These are phyloP conservation scores for Aureoboletus auriporus DNA, from an alignment of 768 basidiomycete genomes.

Conservation along the genomic window DNA sequence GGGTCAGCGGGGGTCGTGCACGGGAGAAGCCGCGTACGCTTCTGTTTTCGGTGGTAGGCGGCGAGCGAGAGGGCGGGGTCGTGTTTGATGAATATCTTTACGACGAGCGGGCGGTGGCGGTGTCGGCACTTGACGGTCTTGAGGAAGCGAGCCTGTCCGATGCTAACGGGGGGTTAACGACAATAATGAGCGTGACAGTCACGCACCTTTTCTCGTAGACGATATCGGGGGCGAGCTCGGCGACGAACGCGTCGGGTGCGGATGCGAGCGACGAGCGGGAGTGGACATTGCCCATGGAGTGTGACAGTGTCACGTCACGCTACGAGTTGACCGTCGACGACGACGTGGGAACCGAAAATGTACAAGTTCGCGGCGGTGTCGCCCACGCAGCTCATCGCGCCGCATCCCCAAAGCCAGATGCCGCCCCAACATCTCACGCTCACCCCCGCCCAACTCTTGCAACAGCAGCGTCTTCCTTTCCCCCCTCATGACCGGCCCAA, in stretches of 20 bases:
- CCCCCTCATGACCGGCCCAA: conserved; percentile 23
- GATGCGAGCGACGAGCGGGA: conserved; percentile 69
- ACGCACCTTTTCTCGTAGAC: conserved; percentile 88
- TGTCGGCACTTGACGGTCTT: conserved; percentile 90
- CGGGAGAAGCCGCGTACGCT: conserved; percentile 42
- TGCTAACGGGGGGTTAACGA: conserved; percentile 7
- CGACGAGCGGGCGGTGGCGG: conserved; percentile 74
- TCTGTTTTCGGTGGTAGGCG: conserved; percentile 71
- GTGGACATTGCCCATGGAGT: conserved; percentile 69
- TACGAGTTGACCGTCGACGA: not conserved
- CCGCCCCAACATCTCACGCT: conserved; percentile 19
- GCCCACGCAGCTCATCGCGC: conserved; percentile 24
- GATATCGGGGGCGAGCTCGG: conserved; percentile 82
- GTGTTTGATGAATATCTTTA: conserved; percentile 95
- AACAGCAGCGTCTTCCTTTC: conserved; percentile 24
- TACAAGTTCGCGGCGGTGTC: conserved; percentile 5
- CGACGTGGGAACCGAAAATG: not conserved
- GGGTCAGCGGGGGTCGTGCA: not conserved
- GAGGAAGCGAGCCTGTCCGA: conserved; percentile 35
- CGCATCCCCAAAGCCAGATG: conserved; percentile 2
- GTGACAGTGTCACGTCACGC: conserved; percentile 27
- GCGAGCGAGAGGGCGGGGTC: conserved; percentile 79
- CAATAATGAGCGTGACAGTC: no score
- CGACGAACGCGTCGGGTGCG: conserved; percentile 86
- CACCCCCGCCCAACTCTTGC: conserved; percentile 35